Conservation (phyloP, 805 yeast genomes). For the Saturnispora ahearnii region DNA sequence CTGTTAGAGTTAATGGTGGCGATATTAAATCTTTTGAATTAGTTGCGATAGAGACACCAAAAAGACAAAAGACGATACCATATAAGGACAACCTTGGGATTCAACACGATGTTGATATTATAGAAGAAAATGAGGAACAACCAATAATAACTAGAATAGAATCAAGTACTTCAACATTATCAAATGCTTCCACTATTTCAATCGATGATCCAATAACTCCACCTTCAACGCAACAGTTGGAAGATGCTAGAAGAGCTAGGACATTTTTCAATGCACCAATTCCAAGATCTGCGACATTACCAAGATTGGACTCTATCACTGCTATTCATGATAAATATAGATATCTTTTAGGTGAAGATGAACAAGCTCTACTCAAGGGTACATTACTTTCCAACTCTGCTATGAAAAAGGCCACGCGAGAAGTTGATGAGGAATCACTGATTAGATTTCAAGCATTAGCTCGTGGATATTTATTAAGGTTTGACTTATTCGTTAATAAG, state of each 20-base stretch:
- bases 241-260: constrained; percentile 12
- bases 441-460: constrained; percentile 55
- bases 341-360: constrained; percentile 17
- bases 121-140: constrained; percentile 4
- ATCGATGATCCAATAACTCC: constrained; percentile 4
- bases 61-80: not conserved
- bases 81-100: not conserved
- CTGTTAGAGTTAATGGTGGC: constrained; percentile 27
- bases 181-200: not conserved
- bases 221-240: constrained; percentile 7
- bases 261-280: constrained; percentile 10
- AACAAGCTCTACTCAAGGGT: constrained; percentile 13
- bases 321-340: constrained; percentile 13
- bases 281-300: constrained; percentile 7
- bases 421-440: constrained; percentile 9
- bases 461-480: constrained; percentile 61
- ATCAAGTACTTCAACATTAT: not conserved
- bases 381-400: not conserved
- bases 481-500: constrained; percentile 50
- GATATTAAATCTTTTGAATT: constrained; percentile 17
- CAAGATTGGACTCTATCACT: constrained; percentile 11
- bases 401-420: not conserved
- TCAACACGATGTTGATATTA: not conserved
- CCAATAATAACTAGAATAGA: not conserved
- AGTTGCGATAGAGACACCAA: constrained; percentile 8